Conservation (phyloP, 257 asterid species). For the Galeopsis tetrahit region DNA sequence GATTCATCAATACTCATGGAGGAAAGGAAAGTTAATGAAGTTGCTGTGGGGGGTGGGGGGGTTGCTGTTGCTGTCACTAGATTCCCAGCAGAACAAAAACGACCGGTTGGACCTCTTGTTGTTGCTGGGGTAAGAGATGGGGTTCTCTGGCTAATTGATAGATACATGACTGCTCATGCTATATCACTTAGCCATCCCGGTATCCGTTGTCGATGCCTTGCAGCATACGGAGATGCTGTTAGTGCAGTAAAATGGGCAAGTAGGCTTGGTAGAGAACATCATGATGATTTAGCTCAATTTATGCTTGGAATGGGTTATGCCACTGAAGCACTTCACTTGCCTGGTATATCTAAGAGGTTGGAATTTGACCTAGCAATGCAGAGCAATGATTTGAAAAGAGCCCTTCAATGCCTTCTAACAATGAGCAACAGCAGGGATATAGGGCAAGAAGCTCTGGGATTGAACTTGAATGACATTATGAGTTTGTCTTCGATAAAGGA, state of each 20-base stretch:
- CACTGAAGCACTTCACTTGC: slow-evolving; percentile 98
- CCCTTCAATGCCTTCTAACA: slow-evolving; percentile 89
- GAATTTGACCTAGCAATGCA: slow-evolving; percentile 98
- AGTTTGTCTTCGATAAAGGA: slow-evolving; percentile 85
- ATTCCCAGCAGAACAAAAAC: slow-evolving; percentile 94
- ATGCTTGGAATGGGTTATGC: slow-evolving; percentile 99
- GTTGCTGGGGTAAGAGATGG: slow-evolving; percentile 96
- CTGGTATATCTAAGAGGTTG: slow-evolving; percentile 94
- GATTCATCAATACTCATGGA: slow-evolving; percentile 69
- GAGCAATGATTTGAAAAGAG: slow-evolving; percentile 92
- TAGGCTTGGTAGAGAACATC: slow-evolving; percentile 97
- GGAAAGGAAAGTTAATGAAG: slow-evolving; percentile 78
- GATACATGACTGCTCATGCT: slow-evolving; percentile 97
- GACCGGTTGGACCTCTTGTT: slow-evolving; percentile 93
- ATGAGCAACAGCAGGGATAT: slow-evolving; percentile 99
- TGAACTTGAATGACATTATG: slow-evolving; percentile 89
- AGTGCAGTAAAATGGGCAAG: slow-evolving; percentile 99
- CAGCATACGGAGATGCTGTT: slow-evolving; percentile 98
- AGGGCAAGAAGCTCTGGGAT: slow-evolving; percentile 94
- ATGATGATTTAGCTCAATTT: slow-evolving; percentile 96
- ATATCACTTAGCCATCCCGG: slow-evolving; percentile 98
- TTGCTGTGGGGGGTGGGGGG: slow-evolving; percentile 97
- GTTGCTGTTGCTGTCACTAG: slow-evolving; percentile 97
- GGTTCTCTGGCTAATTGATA: slow-evolving; percentile 91
- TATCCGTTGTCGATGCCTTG: slow-evolving; percentile 95